Base-by-base conservation (phyloP, 2,329 filamentous ascomycete species). In the Fonsecaea erecta region DNA sequence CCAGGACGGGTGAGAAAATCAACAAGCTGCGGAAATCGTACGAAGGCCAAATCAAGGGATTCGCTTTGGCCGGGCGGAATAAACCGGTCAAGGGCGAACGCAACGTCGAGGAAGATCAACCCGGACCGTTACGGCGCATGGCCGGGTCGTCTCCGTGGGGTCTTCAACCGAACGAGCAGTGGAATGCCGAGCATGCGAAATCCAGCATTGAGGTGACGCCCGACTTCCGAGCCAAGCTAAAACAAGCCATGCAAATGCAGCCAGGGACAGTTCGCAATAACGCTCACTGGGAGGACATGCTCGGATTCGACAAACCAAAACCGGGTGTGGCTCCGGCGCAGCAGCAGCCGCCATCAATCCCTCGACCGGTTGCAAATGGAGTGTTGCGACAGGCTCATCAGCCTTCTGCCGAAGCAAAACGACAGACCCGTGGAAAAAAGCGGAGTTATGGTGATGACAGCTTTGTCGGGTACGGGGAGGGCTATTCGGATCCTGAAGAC, bases 1-100 rank as follows among this genome's bases (percentile, higher is more conserved):
- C 85, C 16, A 75, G 80, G 21, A 88, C 85, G n/a, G 86, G 86
- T 66, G 86, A 88, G 73, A 89, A 89, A 77, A 82, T 83, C 67
- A 88, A 88, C 76, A 84, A 85, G 73, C 78, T 89, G 48, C 80
- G 87, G 65, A 83, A 83, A 68, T 83, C 81, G 3, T 83, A 83
- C 67, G 81, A 83, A 72, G 81, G 81, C 48, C 82, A 83, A 70
- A 73, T 83, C 71, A 83, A 83, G 71, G 77, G 74, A 1, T 71
- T 83, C 52, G 77, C 77, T 9, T 72, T 83, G 37, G 76, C 81
- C 30, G 81, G 81, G 24, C 78, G 79, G 60, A 83, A 83, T 65
- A 82, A 82, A 62, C 75, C 80, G 0, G 76, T 79, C 35, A 82
- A 82, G 67, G 76, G 77, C 32, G 79, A 81, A 52, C 73, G 64